These are phyloP conservation scores for Liquidambar formosana DNA, from an alignment of 164 flowering plant species.

Conservation along the genomic window DNA sequence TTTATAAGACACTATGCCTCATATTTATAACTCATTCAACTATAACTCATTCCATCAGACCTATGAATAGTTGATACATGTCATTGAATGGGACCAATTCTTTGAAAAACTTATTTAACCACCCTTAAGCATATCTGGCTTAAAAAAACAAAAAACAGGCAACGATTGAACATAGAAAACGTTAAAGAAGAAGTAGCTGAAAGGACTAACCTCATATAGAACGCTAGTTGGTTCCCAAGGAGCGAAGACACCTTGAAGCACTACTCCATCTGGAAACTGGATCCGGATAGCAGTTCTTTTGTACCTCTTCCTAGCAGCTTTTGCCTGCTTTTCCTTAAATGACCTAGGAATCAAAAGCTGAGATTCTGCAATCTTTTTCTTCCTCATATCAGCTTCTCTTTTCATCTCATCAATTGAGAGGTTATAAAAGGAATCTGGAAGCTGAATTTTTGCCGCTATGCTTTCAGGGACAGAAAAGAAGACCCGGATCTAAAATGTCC, in stretches of 20 bases:
- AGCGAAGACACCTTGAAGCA: constrained; percentile 82
- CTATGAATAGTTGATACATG: neutral
- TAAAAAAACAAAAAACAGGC: neutral
- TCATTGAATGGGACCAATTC: neutral
- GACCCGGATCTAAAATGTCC: constrained; percentile 53
- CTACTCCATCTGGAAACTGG: constrained; percentile 94
- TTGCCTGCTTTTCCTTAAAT: constrained; percentile 84
- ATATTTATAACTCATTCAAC: too few relatives aligned
- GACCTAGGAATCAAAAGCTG: constrained; percentile 90
- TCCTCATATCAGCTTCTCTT: constrained; percentile 79
- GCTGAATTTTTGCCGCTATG: constrained; percentile 70
- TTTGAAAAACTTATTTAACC: neutral
- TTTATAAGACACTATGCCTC: neutral
- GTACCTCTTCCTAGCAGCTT: constrained; percentile 69
- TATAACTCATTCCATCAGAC: neutral
- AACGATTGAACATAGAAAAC: neutral
- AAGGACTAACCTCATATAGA: constrained; percentile 76
- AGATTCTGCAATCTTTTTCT: constrained; percentile 83
- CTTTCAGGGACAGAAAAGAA: constrained; percentile 87
- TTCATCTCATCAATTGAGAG: constrained; percentile 72
- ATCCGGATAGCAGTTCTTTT: constrained; percentile 64
- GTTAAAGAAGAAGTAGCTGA: neutral
- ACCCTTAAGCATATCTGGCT: neutral
- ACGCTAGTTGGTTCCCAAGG: constrained; percentile 78
- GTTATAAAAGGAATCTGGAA: constrained; percentile 84